A percentile compares a stretch with the other conserved stretches of the same genome.
These are phyloP conservation scores for Aspergillus costaricaensis DNA, from an alignment of 2,329 filamentous ascomycete genomes.

Conservation along the genomic window DNA sequence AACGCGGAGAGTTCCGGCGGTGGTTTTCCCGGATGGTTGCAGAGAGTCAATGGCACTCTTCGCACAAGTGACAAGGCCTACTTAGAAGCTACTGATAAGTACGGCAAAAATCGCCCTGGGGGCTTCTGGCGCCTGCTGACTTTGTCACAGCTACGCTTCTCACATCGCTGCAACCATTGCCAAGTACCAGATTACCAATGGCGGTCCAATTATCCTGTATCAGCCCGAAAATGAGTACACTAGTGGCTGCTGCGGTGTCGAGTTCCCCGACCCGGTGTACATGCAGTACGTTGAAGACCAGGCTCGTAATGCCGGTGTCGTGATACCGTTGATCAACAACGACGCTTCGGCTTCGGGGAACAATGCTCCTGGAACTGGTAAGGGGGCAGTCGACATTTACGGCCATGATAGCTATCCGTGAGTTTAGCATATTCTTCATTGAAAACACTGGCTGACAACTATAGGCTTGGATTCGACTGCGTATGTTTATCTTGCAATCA, in stretches of 20 bases:
- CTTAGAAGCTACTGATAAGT: conserved; percentile 67
- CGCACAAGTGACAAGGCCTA: conserved; percentile 65
- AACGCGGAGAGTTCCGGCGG: conserved; percentile 77
- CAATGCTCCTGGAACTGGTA: conserved; percentile 64
- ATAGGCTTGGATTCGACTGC: conserved; percentile 44
- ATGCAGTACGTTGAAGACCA: conserved; percentile 71
- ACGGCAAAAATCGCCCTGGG: conserved; percentile 16
- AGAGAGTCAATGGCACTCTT: conserved; percentile 65
- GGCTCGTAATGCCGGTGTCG: conserved; percentile 66
- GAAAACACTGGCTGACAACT: conserved; percentile 5
- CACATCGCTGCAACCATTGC: conserved; percentile 68
- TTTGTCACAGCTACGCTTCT: conserved; percentile 55
- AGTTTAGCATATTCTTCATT: conserved; percentile 12
- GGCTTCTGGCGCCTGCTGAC: conserved; percentile 10
- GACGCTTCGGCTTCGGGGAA: conserved; percentile 64
- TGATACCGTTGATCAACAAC: conserved; percentile 75
- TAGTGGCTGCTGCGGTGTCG: conserved; percentile 48
- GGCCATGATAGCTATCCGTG: conserved; percentile 65
- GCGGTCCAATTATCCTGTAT: conserved; percentile 74
- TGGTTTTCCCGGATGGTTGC: conserved; percentile 79
- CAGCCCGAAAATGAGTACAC: conserved; percentile 85
- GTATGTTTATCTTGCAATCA: conserved; percentile 22
- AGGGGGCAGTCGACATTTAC: conserved; percentile 64
- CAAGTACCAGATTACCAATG: conserved; percentile 77
- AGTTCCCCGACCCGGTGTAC: conserved; percentile 68